These are phyloP conservation scores for Debaryomyces psychrophilus DNA, from an alignment of 1,139 yeast genomes.

Conservation along the genomic window DNA sequence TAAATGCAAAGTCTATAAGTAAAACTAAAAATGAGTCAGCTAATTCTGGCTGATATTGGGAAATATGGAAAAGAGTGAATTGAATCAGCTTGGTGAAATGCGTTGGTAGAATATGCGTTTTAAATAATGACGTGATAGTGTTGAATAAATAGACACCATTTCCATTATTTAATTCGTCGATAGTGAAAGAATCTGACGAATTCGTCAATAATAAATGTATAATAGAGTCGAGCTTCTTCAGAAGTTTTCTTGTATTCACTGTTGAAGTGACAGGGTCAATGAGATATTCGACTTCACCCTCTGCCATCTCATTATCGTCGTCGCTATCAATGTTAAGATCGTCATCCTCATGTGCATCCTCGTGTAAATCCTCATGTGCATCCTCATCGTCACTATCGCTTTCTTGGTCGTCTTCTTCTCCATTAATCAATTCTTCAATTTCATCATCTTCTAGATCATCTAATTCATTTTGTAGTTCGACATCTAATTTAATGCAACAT, in stretches of 20 bases:
- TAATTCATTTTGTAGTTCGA: slow-evolving; percentile 86
- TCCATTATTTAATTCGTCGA: slow-evolving; percentile 57
- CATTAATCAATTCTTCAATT: slow-evolving; percentile 62
- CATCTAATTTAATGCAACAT: slow-evolving; percentile 82
- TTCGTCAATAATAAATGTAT: slow-evolving; percentile 57
- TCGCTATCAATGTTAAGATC: slow-evolving; percentile 11
- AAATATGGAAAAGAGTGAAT: slow-evolving; percentile 76
- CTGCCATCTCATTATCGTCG: slow-evolving; percentile 27
- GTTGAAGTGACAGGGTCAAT: slow-evolving; percentile 48
- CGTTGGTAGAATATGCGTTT: slow-evolving; percentile 83
- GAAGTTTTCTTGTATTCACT: slow-evolving; percentile 55
- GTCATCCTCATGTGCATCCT: slow-evolving; percentile 23
- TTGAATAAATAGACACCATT: slow-evolving; percentile 76
- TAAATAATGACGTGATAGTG: slow-evolving; percentile 75
- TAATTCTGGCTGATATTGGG: slow-evolving; percentile 81
- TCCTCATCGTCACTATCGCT: slow-evolving; percentile 30
- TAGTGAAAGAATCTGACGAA: slow-evolving; percentile 53
- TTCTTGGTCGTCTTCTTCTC: slow-evolving; percentile 46
- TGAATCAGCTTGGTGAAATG: slow-evolving; percentile 91
- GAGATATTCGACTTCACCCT: slow-evolving; percentile 46
- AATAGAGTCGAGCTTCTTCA: slow-evolving; percentile 71
- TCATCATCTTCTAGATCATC: slow-evolving; percentile 83
- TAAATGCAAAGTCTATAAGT: slow-evolving; percentile 80
- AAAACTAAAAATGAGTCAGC: slow-evolving; percentile 85
- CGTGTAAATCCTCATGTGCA: slow-evolving; percentile 24